Base-by-base conservation (phyloP, 805 yeast genomes). In the Candida cerambycidarum region DNA sequence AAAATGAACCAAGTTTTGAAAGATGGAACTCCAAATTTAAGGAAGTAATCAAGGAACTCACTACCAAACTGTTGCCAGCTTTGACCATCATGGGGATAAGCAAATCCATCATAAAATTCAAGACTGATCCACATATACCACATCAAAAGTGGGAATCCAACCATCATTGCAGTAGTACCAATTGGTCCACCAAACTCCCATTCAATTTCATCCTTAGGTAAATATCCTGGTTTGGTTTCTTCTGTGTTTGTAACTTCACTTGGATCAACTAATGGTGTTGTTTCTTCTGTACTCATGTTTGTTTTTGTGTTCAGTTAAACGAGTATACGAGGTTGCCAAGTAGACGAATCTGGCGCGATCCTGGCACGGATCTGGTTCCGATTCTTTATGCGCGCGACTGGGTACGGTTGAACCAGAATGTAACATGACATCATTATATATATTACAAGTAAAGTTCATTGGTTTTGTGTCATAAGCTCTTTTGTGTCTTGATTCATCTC, bases 51-150 rank as follows among this genome's bases (percentile, higher is more conserved):
- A 57, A 67, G 71, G 50, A 79, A 61, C 44, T 70, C 75, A 37
- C 43, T 47, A 10, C 31, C 47, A 55, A 79, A 89, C 1, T 66
- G 75, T 17, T 44, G 23, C 79, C 77, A 83, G 6, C 76, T 55
- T 62, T 85, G 80, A 38, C 69, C 80, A 3, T 61, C 72, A 0
- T 61, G 58, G 3, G 97, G 97, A 62, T 73, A 66, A 17, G 96
- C 89, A 39, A 39, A 74, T 38, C 96, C 96, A 49, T 70, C 70
- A 65, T 89, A 88, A 62, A 84, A 89, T 48, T 79, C 78, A 39
- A 93, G 92, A 56, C 89, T 77, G 42, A 92, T 82, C 95, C 96
- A 92, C 93, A 93, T 85, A 67, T 93, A 93, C 75, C 84, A 88
- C 99, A 93, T 93, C 58, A 93, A 73, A 36, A 83, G 58, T 6